Evolutionary conservation across 2,329 filamentous ascomycete species (phyloP), one percentile per base, ranked within the genome.

Genomic region (Penicillium fuscoglaucum): DNA sequence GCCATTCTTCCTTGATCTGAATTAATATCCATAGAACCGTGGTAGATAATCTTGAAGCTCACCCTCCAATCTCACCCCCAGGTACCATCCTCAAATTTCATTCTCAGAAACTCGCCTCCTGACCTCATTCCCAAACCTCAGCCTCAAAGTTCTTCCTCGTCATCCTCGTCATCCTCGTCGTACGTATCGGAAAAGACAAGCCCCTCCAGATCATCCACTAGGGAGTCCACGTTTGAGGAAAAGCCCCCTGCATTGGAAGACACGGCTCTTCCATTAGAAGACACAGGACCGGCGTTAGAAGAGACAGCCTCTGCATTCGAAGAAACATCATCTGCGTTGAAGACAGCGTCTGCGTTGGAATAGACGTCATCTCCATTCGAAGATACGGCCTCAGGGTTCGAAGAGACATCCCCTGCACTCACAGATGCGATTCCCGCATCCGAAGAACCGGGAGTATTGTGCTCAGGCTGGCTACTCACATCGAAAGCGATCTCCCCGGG

Each of bases 401-500:
- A 40, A 29, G 10, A 37, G 9, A 40, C 12, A 3, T 19, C 17
- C 3, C 6, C 33, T 6, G 6, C 28, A 7, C 45, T 45, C 50
- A 45, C 15, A 12, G 51, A 46, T 17, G 33, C 12, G 3, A 3
- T 2, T 1, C 19, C 51, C 8, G 7, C 51, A 35, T 37, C 9
- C 5, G 31, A 53, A 46, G 51, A 37, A 12, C 29, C 31, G 3
- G 40, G 21, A 10, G 15, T 28, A 21, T 46, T 46, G 1, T 37
- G 17, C 21, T 47, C 40, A 33, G 61, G 50, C 21, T 56, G 52
- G 6, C 66, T 61, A 3, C 66, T 55, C 4, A 54, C 58, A 2
- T 43, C 60, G 41, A 64, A 10, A 2, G 63, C 63, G 24, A 70
- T 28, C 24, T 65, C 55, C 3, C 65, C 63, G 1, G 64, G 63